Evolutionary conservation across 768 basidiomycete species (phyloP).

Genomic region (Tulasnella sp.): DNA sequence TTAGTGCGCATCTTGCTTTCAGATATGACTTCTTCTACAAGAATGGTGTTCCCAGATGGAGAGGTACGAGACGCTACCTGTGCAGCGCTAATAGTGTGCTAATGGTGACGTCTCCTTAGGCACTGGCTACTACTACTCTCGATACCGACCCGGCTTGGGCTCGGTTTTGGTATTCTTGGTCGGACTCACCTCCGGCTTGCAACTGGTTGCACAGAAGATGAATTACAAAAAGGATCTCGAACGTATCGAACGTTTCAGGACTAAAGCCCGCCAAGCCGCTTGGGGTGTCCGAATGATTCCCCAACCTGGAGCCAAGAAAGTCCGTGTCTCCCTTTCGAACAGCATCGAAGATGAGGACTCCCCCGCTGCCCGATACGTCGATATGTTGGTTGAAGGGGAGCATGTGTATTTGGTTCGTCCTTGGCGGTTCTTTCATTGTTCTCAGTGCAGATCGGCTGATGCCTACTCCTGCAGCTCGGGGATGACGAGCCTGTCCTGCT

Average conservation of each 20-base stretch:
- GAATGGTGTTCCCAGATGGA: slow-evolving; percentile 94
- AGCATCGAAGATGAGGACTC: slow-evolving; percentile 5
- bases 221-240: slow-evolving; percentile 64
- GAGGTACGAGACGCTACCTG: slow-evolving; percentile 32
- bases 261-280: slow-evolving; percentile 56
- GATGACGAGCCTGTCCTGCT: slow-evolving; percentile 46
- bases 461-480: slow-evolving; percentile 39
- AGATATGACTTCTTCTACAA: slow-evolving; percentile 60
- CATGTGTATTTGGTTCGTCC: slow-evolving; percentile 60
- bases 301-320: slow-evolving; percentile 55
- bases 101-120: slow-evolving; percentile 23
- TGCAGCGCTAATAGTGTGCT: neutral
- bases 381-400: slow-evolving; percentile 70
- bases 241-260: slow-evolving; percentile 50
- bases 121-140: slow-evolving; percentile 91
- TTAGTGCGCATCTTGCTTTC: slow-evolving; percentile 21
- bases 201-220: slow-evolving; percentile 66
- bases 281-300: slow-evolving; percentile 74
- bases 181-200: slow-evolving; percentile 65
- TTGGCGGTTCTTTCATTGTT: slow-evolving; percentile 5
- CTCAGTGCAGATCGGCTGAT: neutral
- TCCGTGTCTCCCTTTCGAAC: slow-evolving; percentile 23
- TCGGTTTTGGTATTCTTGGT: slow-evolving; percentile 70
- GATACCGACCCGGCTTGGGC: slow-evolving; percentile 87
- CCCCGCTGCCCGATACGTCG: slow-evolving; percentile 35